phyloP scores from a whole-genome alignment of 2,329 filamentous ascomycete species.

The Albifimbria verrucaria region DNA sequence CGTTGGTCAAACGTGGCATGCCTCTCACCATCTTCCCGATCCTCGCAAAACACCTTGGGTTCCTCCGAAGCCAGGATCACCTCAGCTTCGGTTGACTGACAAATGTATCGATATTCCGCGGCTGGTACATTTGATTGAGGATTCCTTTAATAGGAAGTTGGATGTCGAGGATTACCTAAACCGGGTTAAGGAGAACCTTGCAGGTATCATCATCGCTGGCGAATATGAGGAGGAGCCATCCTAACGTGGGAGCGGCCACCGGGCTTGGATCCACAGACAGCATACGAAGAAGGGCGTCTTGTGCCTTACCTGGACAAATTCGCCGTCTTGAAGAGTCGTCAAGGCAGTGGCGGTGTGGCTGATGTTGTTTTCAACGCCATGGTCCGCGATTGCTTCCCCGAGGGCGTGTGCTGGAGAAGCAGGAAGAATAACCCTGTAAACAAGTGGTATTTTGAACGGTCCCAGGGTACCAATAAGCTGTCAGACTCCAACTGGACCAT shows the following conservation, averaged over 20 bases:
- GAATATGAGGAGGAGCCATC: slow-evolving; percentile 93
- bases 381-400: slow-evolving; percentile 83
- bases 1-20: slow-evolving; percentile 88
- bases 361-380: slow-evolving; percentile 97
- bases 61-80: slow-evolving; percentile 56
- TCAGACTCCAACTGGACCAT: slow-evolving; percentile 87
- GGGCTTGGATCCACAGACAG: slow-evolving; percentile 52
- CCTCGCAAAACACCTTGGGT: slow-evolving; percentile 68
- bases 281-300: slow-evolving; percentile 55
- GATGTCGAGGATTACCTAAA: slow-evolving; percentile 79
- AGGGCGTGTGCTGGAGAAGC: slow-evolving; percentile 89
- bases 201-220: slow-evolving; percentile 90
- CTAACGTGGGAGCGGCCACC: slow-evolving; percentile 87
- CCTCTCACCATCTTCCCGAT: slow-evolving; percentile 81
- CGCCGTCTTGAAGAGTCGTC: slow-evolving; percentile 81
- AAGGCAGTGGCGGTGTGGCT: slow-evolving; percentile 88
- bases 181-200: slow-evolving; percentile 76
- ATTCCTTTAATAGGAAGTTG: slow-evolving; percentile 84
- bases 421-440: slow-evolving; percentile 92
- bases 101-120: slow-evolving; percentile 78
- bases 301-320: slow-evolving; percentile 98
- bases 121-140: slow-evolving; percentile 83
- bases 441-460: slow-evolving; percentile 98
- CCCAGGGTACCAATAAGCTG: slow-evolving; percentile 78
- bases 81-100: slow-evolving; percentile 70